These are phyloP conservation scores for Usnea hakonensis DNA, from an alignment of 495 filamentous ascomycete species.

Conservation along the genomic window DNA sequence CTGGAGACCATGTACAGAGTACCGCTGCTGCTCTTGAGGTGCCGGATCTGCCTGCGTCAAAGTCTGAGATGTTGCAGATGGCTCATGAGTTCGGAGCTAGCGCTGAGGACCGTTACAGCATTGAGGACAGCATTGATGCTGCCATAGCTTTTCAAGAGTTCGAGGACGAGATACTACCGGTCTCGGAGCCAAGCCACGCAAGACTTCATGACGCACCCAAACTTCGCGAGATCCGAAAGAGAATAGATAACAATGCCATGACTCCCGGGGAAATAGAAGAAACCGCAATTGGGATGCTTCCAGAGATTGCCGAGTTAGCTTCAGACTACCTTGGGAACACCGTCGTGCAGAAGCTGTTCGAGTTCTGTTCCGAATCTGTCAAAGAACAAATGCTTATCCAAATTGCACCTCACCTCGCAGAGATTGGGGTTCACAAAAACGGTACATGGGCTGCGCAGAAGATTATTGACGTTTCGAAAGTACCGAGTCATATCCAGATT, in stretches of 20 bases:
- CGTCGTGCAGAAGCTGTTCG: slow-evolving; percentile 97
- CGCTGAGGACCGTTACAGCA: slow-evolving; percentile 68
- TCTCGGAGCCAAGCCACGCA: slow-evolving; percentile 83
- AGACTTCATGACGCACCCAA: slow-evolving; percentile 91
- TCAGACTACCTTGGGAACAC: slow-evolving; percentile 97
- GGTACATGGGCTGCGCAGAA: slow-evolving; percentile 99
- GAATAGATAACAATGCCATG: slow-evolving; percentile 89
- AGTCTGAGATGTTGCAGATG: slow-evolving; percentile 74
- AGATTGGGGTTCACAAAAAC: slow-evolving; percentile 98
- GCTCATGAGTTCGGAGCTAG: slow-evolving; percentile 82
- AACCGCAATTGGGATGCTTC: slow-evolving; percentile 85
- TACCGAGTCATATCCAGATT: slow-evolving; percentile 70
- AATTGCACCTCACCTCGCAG: slow-evolving; percentile 84
- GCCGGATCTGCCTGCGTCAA: slow-evolving; percentile 65
- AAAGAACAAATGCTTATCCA: slow-evolving; percentile 87
- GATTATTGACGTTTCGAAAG: slow-evolving; percentile 93
- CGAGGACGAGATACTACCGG: slow-evolving; percentile 75
- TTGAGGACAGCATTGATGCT: slow-evolving; percentile 61
- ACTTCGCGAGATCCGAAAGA: slow-evolving; percentile 91
- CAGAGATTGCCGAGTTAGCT: slow-evolving; percentile 88
- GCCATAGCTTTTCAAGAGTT: slow-evolving; percentile 69
- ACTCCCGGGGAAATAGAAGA: slow-evolving; percentile 82
- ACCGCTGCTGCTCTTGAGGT: slow-evolving; percentile 52
- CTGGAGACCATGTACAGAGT: slow-evolving; percentile 34
- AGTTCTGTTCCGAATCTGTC: slow-evolving; percentile 82